Evolutionary conservation across 192 early-diverging fungal species (phyloP), one percentile per base, ranked within the genome.

Genomic region (Anaeromyces robustus): DNA sequence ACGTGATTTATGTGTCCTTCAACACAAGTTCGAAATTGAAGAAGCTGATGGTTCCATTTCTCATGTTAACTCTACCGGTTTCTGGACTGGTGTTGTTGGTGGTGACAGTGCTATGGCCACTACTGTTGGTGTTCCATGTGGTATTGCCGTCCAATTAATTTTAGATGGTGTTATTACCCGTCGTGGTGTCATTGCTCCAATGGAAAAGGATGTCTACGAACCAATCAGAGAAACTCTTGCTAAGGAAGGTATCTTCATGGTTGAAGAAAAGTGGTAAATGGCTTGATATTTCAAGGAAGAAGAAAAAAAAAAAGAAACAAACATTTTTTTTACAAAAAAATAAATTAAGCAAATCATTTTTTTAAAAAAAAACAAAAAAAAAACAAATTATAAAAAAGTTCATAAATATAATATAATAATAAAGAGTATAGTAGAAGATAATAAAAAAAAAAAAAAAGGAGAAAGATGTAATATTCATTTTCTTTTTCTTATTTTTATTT

Each of bases 1-100:
- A 86, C 92, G 96, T 82, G 97, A 99, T 86, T 93, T 99, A 92
- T 95, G 97, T 78, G 92, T 99, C 86, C 90, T 99, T 84, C 97
- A 98, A 87, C 97, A 99, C 91, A 92, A 92, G 85, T 99, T 99
- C 84, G 96, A 95, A 83, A 89, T 97, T 43, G 96, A 97, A 87
- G 88, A 92, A 84, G 94, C 93, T 87, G 92, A 96, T 83, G 96
- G 94, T 39, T 77, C 84, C 29, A 86, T 92, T 12, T 87, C 86
- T 1, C 93, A 93, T 82, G 94, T 93, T 85, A 97, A 94, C 4
- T 96, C 97, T 5, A 98, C 97, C 30, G 87, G 96, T 52, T 86
- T 98, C 79, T 94, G 94, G 85, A 98, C 95, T 86, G 98, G 97
- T 81, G 92, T 94, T 79, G 94, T 95, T 28, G 88, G 89, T 82